A percentile compares a stretch with the other conserved stretches of the same genome.
phyloP scores from a whole-genome alignment of 2,329 filamentous ascomycete genomes.

The Beauveria pseudobassiana region DNA sequence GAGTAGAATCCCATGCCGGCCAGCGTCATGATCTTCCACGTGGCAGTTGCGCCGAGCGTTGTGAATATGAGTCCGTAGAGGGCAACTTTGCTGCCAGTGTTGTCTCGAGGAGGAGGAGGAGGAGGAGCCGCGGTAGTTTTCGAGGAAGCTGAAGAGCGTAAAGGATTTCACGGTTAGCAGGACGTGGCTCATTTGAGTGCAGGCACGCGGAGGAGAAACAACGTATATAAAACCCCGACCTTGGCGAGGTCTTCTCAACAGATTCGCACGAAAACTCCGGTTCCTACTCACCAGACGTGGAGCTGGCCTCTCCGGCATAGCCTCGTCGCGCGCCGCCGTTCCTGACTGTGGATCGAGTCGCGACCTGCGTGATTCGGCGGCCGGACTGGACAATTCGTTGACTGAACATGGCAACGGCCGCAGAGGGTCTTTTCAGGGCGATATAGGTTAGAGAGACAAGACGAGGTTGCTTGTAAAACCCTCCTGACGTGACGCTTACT shows the following conservation, averaged over 20 bases:
- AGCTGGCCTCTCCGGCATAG: conserved; percentile 16
- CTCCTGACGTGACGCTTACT: not conserved
- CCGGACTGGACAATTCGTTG: conserved; percentile 19
- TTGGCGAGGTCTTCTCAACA: not conserved
- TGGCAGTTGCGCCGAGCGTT: conserved; percentile 25
- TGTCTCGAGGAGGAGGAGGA: conserved; percentile 1
- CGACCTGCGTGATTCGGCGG: conserved; percentile 19
- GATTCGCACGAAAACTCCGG: not conserved
- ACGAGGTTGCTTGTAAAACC: not conserved
- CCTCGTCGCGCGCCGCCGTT: conserved; percentile 16
- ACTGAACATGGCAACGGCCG: conserved; percentile 15
- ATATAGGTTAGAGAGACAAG: not conserved
- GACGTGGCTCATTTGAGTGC: not conserved
- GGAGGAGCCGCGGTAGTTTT: not conserved
- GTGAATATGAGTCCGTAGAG: conserved; percentile 25
- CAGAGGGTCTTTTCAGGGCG: not conserved
- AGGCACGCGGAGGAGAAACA: not conserved
- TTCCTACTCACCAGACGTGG: conserved; percentile 19
- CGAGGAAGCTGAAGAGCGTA: not conserved
- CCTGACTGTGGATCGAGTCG: conserved; percentile 9
- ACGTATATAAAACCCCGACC: not conserved
- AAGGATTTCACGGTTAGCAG: not conserved
- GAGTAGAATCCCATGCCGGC: conserved; percentile 32
- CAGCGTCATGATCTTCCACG: conserved; percentile 28
- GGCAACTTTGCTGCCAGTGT: conserved; percentile 19